Conservation (phyloP, 2,329 filamentous ascomycete species). For the Periconia sp. region DNA sequence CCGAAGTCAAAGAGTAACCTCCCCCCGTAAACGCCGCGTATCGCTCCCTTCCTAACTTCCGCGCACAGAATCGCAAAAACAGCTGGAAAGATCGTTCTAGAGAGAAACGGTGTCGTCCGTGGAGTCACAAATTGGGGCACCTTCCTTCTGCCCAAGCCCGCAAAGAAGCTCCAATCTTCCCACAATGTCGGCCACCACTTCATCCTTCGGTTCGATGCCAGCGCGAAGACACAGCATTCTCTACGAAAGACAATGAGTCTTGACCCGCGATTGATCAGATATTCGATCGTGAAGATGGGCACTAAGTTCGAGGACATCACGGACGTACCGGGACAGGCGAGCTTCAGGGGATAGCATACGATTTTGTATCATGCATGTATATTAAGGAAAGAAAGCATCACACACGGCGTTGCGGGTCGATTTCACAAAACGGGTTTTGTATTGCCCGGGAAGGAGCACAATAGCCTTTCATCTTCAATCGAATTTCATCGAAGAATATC, state of each 20-base stretch:
- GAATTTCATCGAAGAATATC: too few species aligned
- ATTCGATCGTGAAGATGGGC: conserved; percentile 86
- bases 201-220: conserved; percentile 93
- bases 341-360: conserved; percentile 43
- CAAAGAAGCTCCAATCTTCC: conserved; percentile 79
- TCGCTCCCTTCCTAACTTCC: conserved; percentile 5
- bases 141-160: conserved; percentile 82
- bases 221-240: conserved; percentile 72
- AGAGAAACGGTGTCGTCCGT: conserved; percentile 85
- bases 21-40: conserved; percentile 23
- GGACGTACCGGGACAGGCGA: conserved; percentile 61
- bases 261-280: conserved; percentile 89
- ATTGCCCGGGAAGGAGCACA: too few species aligned
- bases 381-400: neutral
- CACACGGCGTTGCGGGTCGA: conserved; percentile 6
- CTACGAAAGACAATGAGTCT: conserved; percentile 78
- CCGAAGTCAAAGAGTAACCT: conserved; percentile 92
- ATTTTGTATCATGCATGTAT: conserved; percentile 4
- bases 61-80: conserved; percentile 79
- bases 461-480: too few species aligned
- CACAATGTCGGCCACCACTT: conserved; percentile 94
- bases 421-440: neutral
- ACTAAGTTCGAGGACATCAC: conserved; percentile 67
- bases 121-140: conserved; percentile 95
- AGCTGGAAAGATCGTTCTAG: conserved; percentile 81